phyloP scores from a whole-genome alignment of 2,329 filamentous ascomycete genomes.

The Boeremia exigua region DNA sequence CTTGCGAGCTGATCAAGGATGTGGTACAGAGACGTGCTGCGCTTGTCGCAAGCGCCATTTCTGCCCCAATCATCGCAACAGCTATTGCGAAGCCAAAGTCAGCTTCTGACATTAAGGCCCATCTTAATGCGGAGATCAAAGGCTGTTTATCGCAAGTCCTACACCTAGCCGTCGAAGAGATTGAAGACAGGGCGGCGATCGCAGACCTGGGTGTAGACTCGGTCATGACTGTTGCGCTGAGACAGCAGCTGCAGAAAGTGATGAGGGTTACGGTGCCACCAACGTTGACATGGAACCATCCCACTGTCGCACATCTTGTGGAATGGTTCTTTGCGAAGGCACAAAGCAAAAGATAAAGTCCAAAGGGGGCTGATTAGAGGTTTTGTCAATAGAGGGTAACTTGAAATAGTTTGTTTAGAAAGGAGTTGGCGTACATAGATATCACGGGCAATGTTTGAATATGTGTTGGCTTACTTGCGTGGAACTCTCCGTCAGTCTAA shows the following conservation, averaged over 20 bases:
- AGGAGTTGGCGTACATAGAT: neutral
- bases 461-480: neutral
- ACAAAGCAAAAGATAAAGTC: neutral
- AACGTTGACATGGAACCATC: slow-evolving; percentile 51
- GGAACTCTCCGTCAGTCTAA: neutral
- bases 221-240: slow-evolving; percentile 49
- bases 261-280: slow-evolving; percentile 48
- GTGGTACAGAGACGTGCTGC: slow-evolving; percentile 20
- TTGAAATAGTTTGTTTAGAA: no score
- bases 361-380: neutral
- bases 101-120: slow-evolving; percentile 37
- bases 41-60: neutral
- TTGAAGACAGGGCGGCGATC: slow-evolving; percentile 45
- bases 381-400: neutral
- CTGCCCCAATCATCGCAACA: neutral
- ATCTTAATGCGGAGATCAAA: slow-evolving; percentile 41
- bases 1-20: slow-evolving; percentile 24
- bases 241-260: slow-evolving; percentile 44
- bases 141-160: slow-evolving; percentile 45
- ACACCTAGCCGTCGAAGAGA: slow-evolving; percentile 41
- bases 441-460: neutral
- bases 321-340: slow-evolving; percentile 45
- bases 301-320: slow-evolving; percentile 49
- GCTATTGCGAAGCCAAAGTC: slow-evolving; percentile 9
- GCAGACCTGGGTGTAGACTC: slow-evolving; percentile 50